Base-by-base conservation (phyloP, 2,329 filamentous ascomycete species). In the Claviceps cyperi region DNA sequence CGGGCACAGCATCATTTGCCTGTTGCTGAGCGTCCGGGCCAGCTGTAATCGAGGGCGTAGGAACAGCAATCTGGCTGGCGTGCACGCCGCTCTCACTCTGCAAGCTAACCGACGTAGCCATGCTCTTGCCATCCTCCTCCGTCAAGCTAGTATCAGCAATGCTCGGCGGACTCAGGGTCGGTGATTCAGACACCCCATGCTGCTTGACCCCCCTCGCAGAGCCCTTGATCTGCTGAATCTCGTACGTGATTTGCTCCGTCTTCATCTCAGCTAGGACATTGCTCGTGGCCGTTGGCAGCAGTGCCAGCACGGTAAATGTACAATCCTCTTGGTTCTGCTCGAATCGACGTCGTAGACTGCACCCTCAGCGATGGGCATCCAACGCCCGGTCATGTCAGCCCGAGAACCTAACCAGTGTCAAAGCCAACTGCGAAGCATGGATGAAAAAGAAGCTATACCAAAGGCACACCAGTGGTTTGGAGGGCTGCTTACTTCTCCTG, bases 321-420 rank as follows among this genome's bases (percentile, higher is more conserved):
- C 92, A 98, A 68, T 98, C 92, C 64, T 95, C 91, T 65, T 98
- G 92, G 67, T 98, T 98, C 69, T 98, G 92, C 66, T 97, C 88
- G 69, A 98, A 98, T 62, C 92, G 86, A 52, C 92, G 85, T 48
- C 90, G 89, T 54, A 98, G 78, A 67, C 91, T 97, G 41, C 5
- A 32, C 2, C 22, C 22, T 6, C 1, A 37, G 11, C 2, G 22
- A 19, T 9, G 37, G 45, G 22, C 2, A 13, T n/a, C n/a, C 3
- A 5, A 11, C 32, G 17, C 32, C 8, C 43, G 5, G 19, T 38
- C 19, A 46, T 38, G 45, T 46, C 5, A 46, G 45, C 19, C 43
- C 43, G 24, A 32, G n/a, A 44, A n/a, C n/a, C 43, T 9, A 32
- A 32, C 9, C 28, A 11, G 4, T 32, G 9, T 32, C 28, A 32